Percentiles rank a stretch among this genome's conserved stretches.
phyloP scores from a whole-genome alignment of 164 flowering plant species.

The Cinnamomum chago region DNA sequence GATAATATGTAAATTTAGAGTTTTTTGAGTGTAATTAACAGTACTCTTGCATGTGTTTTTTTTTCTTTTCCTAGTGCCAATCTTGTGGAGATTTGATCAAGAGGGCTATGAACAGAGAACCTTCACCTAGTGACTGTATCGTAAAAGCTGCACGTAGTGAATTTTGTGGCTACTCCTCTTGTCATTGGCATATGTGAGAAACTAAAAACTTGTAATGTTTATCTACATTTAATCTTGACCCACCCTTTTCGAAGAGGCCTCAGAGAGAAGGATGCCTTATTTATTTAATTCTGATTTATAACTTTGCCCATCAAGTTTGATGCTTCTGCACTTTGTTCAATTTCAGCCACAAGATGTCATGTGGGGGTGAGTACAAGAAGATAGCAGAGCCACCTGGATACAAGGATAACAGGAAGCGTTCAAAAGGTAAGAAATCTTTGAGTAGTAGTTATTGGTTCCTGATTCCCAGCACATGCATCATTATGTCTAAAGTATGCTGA shows the following conservation, averaged over 20 bases:
- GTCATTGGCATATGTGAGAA: conserved; percentile 18
- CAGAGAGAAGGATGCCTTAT: not conserved
- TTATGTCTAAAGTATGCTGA: not conserved
- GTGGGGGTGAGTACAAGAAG: conserved; percentile 13
- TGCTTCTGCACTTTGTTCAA: not conserved
- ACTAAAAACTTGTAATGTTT: not conserved
- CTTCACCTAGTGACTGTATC: conserved; percentile 17
- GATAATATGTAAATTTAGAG: not conserved
- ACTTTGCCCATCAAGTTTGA: not conserved
- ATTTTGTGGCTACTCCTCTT: conserved; percentile 8
- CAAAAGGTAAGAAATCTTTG: conserved; percentile 4
- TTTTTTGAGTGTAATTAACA: not conserved
- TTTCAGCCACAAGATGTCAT: conserved; percentile 14
- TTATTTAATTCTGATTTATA: not conserved
- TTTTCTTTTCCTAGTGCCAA: conserved; percentile 7
- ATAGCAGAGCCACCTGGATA: conserved; percentile 14
- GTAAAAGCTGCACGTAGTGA: not conserved
- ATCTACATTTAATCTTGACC: not conserved
- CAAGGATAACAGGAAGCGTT: conserved; percentile 1
- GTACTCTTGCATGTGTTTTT: not conserved
- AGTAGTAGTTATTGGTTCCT: not conserved
- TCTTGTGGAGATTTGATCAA: conserved; percentile 18
- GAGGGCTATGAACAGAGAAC: conserved; percentile 18
- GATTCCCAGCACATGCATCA: not conserved
- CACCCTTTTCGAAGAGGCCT: not conserved